Conservation (phyloP, 2,329 filamentous ascomycete species). For the Elsinoe batatas region DNA sequence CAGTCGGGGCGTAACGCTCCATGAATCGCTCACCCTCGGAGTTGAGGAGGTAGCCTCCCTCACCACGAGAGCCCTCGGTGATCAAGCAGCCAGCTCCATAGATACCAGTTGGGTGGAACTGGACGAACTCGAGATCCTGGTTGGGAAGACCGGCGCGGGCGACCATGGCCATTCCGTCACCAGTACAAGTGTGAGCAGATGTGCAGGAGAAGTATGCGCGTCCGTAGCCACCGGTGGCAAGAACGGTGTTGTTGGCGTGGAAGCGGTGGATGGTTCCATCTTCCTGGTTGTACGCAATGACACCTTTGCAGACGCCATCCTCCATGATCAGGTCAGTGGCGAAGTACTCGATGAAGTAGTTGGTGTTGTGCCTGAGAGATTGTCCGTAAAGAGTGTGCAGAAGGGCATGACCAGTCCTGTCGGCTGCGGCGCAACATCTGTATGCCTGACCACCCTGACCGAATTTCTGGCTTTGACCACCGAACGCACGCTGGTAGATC, state of each 20-base stretch:
- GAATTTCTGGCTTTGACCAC: slow-evolving; percentile 89
- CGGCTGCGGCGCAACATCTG: slow-evolving; percentile 90
- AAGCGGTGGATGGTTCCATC: slow-evolving; percentile 96
- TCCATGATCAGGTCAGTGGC: slow-evolving; percentile 96
- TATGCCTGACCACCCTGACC: slow-evolving; percentile 98
- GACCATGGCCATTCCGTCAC: slow-evolving; percentile 99
- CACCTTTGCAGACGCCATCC: slow-evolving; percentile 90
- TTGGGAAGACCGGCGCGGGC: slow-evolving; percentile 93
- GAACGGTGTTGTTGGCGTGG: slow-evolving; percentile 89
- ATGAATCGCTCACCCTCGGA: slow-evolving; percentile 98
- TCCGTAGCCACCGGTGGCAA: slow-evolving; percentile 95
- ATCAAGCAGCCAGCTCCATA: slow-evolving; percentile 97
- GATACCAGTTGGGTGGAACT: slow-evolving; percentile 98
- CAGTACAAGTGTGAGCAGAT: slow-evolving; percentile 94
- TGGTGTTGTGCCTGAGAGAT: slow-evolving; percentile 93
- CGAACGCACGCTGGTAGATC: slow-evolving; percentile 98
- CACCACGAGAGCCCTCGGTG: slow-evolving; percentile 93
- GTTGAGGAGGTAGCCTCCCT: slow-evolving; percentile 96
- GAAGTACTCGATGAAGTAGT: slow-evolving; percentile 99
- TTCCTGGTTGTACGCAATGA: slow-evolving; percentile 96
- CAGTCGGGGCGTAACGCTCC: slow-evolving; percentile 95
- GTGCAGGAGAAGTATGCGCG: slow-evolving; percentile 98
- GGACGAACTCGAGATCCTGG: slow-evolving; percentile 98
- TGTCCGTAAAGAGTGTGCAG: slow-evolving; percentile 98
- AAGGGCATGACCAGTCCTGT: slow-evolving; percentile 93